Evolutionary conservation across 345 rosid species (phyloP).

Genomic region (Cardiospermum halicacabum): DNA sequence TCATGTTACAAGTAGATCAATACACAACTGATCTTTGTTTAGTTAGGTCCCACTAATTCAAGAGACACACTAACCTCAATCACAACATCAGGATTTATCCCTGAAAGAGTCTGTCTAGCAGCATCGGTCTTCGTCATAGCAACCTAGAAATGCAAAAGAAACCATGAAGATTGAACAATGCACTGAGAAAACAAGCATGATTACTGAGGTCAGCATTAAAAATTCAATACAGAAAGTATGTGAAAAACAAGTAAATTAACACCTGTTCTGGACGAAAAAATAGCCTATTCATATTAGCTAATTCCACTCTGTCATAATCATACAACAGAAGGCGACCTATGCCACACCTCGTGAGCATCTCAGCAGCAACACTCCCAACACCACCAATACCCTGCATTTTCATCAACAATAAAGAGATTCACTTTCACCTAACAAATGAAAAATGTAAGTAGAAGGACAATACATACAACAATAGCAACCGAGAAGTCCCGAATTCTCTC

Average conservation of each 20-base stretch:
- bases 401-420: conserved; percentile 8
- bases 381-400: conserved; percentile 85
- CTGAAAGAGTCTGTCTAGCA: conserved; percentile 93
- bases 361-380: conserved; percentile 98
- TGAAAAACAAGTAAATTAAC: conserved; percentile 8
- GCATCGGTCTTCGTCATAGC: conserved; percentile 99
- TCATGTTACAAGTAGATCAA: not conserved
- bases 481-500: conserved; percentile 86
- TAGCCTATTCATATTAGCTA: conserved; percentile 96
- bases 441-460: conserved; percentile 28
- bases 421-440: not conserved
- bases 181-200: not conserved
- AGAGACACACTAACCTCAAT: conserved; percentile 51
- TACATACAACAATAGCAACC: conserved; percentile 92
- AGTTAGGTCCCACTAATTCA: conserved; percentile 5
- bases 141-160: conserved; percentile 38
- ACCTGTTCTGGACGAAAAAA: conserved; percentile 98
- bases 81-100: conserved; percentile 88
- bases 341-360: conserved; percentile 98
- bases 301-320: conserved; percentile 92
- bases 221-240: not conserved
- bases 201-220: not conserved
- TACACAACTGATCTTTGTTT: not conserved
- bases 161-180: not conserved
- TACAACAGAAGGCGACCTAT: conserved; percentile 92